Evolutionary conservation across 176 grass and related monocot genomes (phyloP).

Genomic region (Juncus inflexus): DNA sequence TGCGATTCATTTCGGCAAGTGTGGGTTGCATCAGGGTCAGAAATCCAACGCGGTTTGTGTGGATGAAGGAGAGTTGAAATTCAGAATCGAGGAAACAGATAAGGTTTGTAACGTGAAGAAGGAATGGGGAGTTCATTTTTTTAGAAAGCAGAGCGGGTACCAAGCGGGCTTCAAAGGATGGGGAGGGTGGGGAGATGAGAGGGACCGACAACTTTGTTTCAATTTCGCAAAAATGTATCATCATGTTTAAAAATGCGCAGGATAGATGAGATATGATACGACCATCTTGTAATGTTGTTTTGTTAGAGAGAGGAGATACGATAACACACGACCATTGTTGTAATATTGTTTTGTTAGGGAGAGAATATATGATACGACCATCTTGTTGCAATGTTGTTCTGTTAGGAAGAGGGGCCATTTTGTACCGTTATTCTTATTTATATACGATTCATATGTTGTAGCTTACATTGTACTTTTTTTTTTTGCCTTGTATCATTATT

Average conservation of each 20-base stretch:
- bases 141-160: slow-evolving; percentile 59
- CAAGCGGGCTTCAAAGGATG: slow-evolving; percentile 95
- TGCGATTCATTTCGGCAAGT: slow-evolving; percentile 91
- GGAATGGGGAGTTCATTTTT: slow-evolving; percentile 60
- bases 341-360: no score
- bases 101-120: slow-evolving; percentile 67
- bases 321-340: no score
- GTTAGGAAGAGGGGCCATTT: no score
- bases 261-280: no score
- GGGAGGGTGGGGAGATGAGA: slow-evolving; percentile 92
- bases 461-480: no score
- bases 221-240: slow-evolving; percentile 96
- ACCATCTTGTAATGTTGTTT: no score
- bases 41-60: slow-evolving; percentile 47
- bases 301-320: no score
- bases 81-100: slow-evolving; percentile 52
- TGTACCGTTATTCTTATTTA: no score
- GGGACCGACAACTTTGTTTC: slow-evolving; percentile 80
- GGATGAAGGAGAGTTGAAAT: slow-evolving; percentile 41
- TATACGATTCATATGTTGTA: no score
- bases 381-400: no score
- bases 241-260: not conserved
- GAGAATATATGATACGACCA: no score
- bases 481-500: no score
- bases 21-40: slow-evolving; percentile 91